Evolutionary conservation across 305 asterid species (phyloP).

Genomic region (Solanum hybrid): DNA sequence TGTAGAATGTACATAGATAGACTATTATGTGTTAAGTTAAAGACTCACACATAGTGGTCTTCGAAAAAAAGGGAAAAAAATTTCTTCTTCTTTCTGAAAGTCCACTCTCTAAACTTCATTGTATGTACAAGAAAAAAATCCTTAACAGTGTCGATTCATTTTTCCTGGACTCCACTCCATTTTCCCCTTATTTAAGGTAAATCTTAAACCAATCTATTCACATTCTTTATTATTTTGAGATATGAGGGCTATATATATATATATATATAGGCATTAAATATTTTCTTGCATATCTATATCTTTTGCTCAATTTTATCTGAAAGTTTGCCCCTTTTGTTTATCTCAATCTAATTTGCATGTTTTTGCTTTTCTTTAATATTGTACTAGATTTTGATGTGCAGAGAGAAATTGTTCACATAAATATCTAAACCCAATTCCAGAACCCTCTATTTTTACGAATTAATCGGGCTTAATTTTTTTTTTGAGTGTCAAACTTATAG

Average conservation of each 20-base stretch:
- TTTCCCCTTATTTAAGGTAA: background rate
- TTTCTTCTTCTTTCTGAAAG: background rate
- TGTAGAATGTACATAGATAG: background rate
- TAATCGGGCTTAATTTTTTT: background rate
- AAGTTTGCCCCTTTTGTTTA: background rate
- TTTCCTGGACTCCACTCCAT: background rate
- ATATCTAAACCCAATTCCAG: background rate
- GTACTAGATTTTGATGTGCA: background rate
- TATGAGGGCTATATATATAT: too few species aligned
- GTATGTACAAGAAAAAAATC: background rate
- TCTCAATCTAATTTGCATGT: background rate
- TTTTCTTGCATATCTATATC: too few species aligned
- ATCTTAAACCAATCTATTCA: too few species aligned
- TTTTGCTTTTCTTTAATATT: too few species aligned
- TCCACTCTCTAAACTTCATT: too few species aligned
- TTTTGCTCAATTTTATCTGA: background rate
- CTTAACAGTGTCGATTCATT: background rate
- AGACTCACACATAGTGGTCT: background rate
- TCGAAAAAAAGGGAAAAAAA: background rate
- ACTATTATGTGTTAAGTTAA: background rate
- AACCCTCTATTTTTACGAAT: background rate
- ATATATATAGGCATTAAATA: too few species aligned
- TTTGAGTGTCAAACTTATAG: too few species aligned
- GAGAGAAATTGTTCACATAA: background rate
- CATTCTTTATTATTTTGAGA: too few species aligned